Evolutionary conservation across 805 yeast species (phyloP).

Genomic region (Candida suzukii): DNA sequence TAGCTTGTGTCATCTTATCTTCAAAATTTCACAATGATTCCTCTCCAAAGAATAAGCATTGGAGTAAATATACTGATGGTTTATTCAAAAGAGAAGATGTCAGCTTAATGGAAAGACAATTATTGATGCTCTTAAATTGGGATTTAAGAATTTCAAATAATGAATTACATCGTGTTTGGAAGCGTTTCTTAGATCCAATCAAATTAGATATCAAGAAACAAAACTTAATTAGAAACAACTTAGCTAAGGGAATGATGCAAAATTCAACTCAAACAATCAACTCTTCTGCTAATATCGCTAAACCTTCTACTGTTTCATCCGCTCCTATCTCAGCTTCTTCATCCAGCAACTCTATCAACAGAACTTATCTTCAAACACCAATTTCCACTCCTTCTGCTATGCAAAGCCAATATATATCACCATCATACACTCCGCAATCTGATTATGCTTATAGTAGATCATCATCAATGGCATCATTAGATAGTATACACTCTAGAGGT

Average conservation of each 20-base stretch:
- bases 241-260: conserved; percentile 20
- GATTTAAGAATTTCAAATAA: conserved; percentile 43
- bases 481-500: conserved; percentile 19
- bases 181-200: conserved; percentile 45
- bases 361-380: neutral
- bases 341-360: conserved; percentile 3
- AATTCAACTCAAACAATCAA: conserved; percentile 23
- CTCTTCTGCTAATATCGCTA: conserved; percentile 6
- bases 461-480: conserved; percentile 13
- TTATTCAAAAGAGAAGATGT: conserved; percentile 61
- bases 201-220: conserved; percentile 28
- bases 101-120: conserved; percentile 75
- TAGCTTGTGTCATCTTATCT: conserved; percentile 66
- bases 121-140: conserved; percentile 64
- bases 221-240: conserved; percentile 21
- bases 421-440: neutral
- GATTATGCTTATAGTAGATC: conserved; percentile 8
- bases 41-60: conserved; percentile 69
- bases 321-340: too few relatives aligned
- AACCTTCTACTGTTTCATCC: neutral
- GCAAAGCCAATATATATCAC: too few relatives aligned
- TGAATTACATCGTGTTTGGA: conserved; percentile 36
- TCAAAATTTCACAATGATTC: conserved; percentile 74
- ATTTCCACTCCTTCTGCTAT: neutral
- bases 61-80: conserved; percentile 77